Base-by-base conservation (phyloP, 768 basidiomycete genomes). In the Naganishia vaughanmartiniae region DNA sequence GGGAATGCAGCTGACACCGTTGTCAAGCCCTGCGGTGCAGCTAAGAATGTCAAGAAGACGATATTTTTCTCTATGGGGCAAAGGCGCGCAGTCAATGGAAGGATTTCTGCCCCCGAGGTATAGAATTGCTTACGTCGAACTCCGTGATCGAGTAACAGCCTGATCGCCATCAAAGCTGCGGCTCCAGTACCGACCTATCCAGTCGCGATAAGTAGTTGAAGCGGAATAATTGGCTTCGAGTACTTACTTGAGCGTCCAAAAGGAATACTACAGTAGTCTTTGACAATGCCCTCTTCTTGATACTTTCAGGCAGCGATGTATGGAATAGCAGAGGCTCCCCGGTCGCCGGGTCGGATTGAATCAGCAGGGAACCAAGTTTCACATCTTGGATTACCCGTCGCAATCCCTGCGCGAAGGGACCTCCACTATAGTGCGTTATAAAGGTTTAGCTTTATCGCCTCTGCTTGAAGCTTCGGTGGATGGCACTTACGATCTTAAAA, bases 131-230 rank as follows among this genome's bases (percentile, higher is more conserved):
- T 87, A 79, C 93, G 87, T 67, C 80, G 86, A 21, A 95, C 88
- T 15, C 95, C 93, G 74, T 99, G 95, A 78, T 99, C 95, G 21
- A 98, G 85, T 12, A 97, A 83, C 14, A 95, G 87, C 33, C 95
- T 89, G 72, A 99, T 91, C 0, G 93, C 89, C 95, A 98, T 97
- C 80, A 97, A 70, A 1, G 80, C 80, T 21, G 80, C 88, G 0
- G 94, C 93, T 5, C 89, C 95, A 0, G 95, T 97, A 7, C 92
- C 93, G 79, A 98, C 92, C 89, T 95, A 73, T 17, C 14, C n/a
- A 6, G 11, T 11, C 30, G 15, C 34, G 34, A 19, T 34, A 4
- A 66, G 31, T 31, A 36, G 1, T 5, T 15, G 66, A 10, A 1
- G 3, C 48, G 17, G 46, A 63, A 21, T 19, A 54, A 19, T 19